Evolutionary conservation across 225 moss, liverwort and hornwort genomes (phyloP), one percentile per base, ranked within the genome.

Genomic region (Pseudisothecium myosuroides): DNA sequence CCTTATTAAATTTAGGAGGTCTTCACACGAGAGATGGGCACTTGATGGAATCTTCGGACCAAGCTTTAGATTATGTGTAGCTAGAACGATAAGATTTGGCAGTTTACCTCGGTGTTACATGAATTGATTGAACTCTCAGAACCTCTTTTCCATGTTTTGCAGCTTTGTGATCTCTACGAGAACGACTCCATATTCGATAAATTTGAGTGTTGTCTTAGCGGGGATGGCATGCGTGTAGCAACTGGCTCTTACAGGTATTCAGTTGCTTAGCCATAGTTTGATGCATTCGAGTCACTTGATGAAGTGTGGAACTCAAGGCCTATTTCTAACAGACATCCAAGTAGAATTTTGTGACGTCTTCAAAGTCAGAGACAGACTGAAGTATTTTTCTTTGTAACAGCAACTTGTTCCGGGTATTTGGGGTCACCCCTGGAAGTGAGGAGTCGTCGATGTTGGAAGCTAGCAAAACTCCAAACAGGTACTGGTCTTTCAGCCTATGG

Each of bases 111-210:
- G 27, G 63, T 77, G 56, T 67, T 41, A 19, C 37, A 36, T 36
- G 49, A 86, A 39, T 77, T 59, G 49, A 87, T 77, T 64, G 47
- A 87, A 72, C 23, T 90, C 31, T 85, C n/a, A n/a, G 39, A 59
- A 54, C 54, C 60, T 69, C 66, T 86, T 80, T 67, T 83, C 69
- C 52, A 55, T 86, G 78, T 79, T 86, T 89, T 90, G 90, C 91
- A 98, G 98, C 95, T 98, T 92, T 98, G 97, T 87, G 98, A 98
- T 91, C 94, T 98, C 39, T 98, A 98, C 91, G 98, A 98, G 93
- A 98, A 98, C 85, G 98, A 98, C 88, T 98, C 96, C 56, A 98
- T 98, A 89, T 98, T 98, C 86, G 98, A 98, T 91, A 98, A 98
- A 91, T 98, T 98, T 65, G 98, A 98, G 97, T 98, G 98, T 90